Evolutionary conservation across 176 grass and related monocot genomes (phyloP).

Genomic region (Paspalum notatum): DNA sequence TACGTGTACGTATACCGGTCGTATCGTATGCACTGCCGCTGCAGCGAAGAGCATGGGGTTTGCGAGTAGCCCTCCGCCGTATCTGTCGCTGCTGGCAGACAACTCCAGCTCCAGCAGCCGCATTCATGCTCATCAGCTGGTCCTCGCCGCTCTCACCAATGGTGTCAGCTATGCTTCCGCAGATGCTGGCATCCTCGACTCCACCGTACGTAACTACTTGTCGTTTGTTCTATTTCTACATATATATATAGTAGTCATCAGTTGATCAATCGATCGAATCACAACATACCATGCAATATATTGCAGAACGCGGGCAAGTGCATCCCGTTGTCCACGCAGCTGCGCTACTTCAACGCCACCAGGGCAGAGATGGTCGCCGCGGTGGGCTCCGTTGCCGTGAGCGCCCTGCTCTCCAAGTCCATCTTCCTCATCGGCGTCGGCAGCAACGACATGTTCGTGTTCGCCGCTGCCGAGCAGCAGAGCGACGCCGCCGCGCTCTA

Average conservation of each 20-base stretch:
- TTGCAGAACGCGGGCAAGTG: not conserved
- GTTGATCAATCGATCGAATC: too few species aligned
- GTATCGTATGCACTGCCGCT: not conserved
- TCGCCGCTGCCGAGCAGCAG: not conserved
- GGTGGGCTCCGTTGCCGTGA: not conserved
- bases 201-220: slow-evolving; percentile 22
- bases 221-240: not conserved
- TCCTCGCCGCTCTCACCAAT: not conserved
- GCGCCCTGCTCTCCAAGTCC: slow-evolving; percentile 18
- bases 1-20: too few species aligned
- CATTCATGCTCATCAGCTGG: too few species aligned
- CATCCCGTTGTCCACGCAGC: slow-evolving; percentile 45
- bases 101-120: too few species aligned
- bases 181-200: not conserved
- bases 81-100: not conserved
- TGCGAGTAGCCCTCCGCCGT: not conserved
- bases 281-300: not conserved
- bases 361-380: slow-evolving; percentile 19
- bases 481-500: not conserved
- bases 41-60: slow-evolving; percentile 1
- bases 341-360: slow-evolving; percentile 24
- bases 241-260: too few species aligned
- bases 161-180: not conserved
- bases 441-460: slow-evolving; percentile 47
- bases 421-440: slow-evolving; percentile 35